phyloP scores from a whole-genome alignment of 441 rosid species.

The Adansonia madagascariensis region DNA sequence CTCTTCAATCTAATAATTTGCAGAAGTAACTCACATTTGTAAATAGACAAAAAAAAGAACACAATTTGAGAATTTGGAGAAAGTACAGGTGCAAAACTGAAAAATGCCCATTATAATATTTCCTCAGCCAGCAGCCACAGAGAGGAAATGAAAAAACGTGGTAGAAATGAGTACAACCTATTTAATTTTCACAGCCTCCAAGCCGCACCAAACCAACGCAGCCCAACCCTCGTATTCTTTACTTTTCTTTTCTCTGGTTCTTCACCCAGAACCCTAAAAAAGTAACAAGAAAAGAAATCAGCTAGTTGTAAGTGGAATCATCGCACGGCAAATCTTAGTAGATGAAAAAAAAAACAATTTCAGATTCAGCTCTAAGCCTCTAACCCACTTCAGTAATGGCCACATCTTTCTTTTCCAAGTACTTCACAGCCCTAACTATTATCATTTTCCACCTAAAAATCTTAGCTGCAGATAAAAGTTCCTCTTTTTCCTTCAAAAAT shows the following conservation, averaged over 20 bases:
- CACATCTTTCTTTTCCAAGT: conserved; percentile 35
- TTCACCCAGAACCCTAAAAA: conserved; percentile 30
- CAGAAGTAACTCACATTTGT: background rate
- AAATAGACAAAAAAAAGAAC: background rate
- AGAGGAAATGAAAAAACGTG: conserved; percentile 8
- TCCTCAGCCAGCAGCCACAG: conserved; percentile 52
- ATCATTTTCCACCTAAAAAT: conserved; percentile 42
- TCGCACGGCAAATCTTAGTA: conserved; percentile 49
- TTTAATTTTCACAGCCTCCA: conserved; percentile 70
- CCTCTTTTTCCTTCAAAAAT: conserved; percentile 52
- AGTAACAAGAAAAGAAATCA: background rate
- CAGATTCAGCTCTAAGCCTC: conserved; percentile 32
- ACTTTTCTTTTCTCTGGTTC: conserved; percentile 37
- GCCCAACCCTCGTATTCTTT: conserved; percentile 32
- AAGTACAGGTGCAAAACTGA: conserved; percentile 8
- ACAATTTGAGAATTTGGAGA: background rate
- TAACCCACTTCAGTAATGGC: conserved; percentile 50
- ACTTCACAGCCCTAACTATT: conserved; percentile 38
- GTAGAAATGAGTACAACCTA: conserved; percentile 35
- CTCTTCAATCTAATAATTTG: background rate
- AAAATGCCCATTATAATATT: conserved; percentile 41
- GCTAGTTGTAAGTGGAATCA: conserved; percentile 44
- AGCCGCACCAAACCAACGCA: background rate
- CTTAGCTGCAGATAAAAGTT: conserved; percentile 41
- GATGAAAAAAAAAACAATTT: conserved; percentile 7